Evolutionary conservation across 1,284 basidiomycete genomes (phyloP), one percentile per base, ranked within the genome.

Genomic region (Sporisorium reilianum): DNA sequence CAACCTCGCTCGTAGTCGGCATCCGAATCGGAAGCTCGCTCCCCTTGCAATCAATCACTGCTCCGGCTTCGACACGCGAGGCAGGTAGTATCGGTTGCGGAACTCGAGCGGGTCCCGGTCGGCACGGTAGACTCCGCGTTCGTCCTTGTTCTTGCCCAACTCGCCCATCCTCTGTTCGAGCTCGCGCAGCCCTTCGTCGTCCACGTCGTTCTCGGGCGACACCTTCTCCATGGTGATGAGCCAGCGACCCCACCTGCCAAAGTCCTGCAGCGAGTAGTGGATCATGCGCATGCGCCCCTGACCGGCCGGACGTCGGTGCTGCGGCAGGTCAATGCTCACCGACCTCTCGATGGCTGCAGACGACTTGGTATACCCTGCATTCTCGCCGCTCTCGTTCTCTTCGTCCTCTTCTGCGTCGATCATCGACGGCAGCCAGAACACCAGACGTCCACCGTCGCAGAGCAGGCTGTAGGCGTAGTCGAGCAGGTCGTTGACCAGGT

Each of bases 191-290:
- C 56, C 56, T 23, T 66, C 51, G n/a, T 69, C 60, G 32, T 58
- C 71, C 12, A 70, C 72, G 23, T 68, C 64, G 52, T 67, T 61
- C 48, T 70, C 70, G 7, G 65, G 60, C 26, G 66, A 59, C 2
- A 76, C 54, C 68, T 80, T 81, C 57, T 81, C 74, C 58, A 82
- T 60, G 6, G 80, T 82, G 49, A 81, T 82, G 14, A 84, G 64
- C 69, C 80, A 78, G 67, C 96, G 88, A 3, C 94, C 94, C 96
- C 96, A 99, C 40, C 91, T 92, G 14, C 95, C 95, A 84, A 97
- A 99, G 82, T 93, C 91, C 85, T 99, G 96, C 75, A 95, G 86
- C 45, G 93, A 95, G 83, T 97, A 97, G 0, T 92, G 91, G 30
- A 94, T 60, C 64, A 75, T 60, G 12, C 67, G 67, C 73, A 75